Conservation (phyloP, 2,329 filamentous ascomycete species). For the Microdochium trichocladiopsis region DNA sequence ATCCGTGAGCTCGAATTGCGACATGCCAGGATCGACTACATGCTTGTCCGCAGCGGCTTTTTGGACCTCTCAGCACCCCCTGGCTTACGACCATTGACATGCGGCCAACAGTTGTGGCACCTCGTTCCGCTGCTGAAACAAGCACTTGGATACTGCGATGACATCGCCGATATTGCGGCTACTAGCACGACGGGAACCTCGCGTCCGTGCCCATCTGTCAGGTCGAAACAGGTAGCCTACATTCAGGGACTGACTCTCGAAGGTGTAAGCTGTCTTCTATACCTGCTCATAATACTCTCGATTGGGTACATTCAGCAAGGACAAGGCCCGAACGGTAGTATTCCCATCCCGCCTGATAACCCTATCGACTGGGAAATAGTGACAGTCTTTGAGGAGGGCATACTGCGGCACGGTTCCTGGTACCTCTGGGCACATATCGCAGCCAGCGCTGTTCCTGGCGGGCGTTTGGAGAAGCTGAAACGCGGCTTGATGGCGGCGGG, state of each 20-base stretch:
- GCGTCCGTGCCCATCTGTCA: neutral
- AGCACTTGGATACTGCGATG: slow-evolving; percentile 15
- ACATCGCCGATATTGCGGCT: slow-evolving; percentile 17
- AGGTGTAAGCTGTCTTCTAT: slow-evolving; percentile 11
- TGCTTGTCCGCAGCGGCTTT: slow-evolving; percentile 7
- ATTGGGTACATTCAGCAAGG: slow-evolving; percentile 2
- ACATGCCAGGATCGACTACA: slow-evolving; percentile 5
- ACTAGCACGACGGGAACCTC: neutral
- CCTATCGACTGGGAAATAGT: slow-evolving; percentile 7
- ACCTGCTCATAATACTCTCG: slow-evolving; percentile 7
- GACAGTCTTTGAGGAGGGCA: slow-evolving; percentile 14
- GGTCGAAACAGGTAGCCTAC: slow-evolving; percentile 11
- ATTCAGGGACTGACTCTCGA: slow-evolving; percentile 10
- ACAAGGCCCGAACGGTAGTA: neutral
- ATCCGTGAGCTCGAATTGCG: slow-evolving; percentile 14
- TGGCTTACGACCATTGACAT: slow-evolving; percentile 6
- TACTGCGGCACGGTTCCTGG: slow-evolving; percentile 20
- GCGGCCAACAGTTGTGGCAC: slow-evolving; percentile 1
- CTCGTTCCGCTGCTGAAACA: slow-evolving; percentile 7
- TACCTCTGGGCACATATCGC: slow-evolving; percentile 12
- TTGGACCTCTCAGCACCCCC: slow-evolving; percentile 5
- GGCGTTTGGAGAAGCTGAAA: slow-evolving; percentile 4
- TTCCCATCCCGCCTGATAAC: slow-evolving; percentile 1
- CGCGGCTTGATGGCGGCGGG: slow-evolving; percentile 7
- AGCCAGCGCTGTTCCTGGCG: neutral